These are phyloP conservation scores for Cordyceps tenuipes DNA, from an alignment of 2,329 filamentous ascomycete genomes.

Conservation along the genomic window DNA sequence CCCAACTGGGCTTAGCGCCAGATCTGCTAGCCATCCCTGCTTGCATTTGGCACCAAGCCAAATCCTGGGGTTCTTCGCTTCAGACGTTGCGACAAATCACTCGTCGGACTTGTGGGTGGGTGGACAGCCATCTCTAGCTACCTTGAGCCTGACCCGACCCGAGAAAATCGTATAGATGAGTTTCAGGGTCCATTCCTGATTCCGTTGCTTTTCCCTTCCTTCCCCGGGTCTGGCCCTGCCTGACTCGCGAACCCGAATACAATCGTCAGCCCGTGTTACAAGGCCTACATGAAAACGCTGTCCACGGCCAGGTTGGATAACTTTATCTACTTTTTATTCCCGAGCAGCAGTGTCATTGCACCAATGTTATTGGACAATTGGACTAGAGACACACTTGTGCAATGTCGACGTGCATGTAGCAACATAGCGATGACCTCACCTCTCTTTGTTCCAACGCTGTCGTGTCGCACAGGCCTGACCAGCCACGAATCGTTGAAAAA, in stretches of 20 bases:
- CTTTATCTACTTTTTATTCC: not conserved
- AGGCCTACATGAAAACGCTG: not conserved
- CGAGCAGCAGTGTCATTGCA: not conserved
- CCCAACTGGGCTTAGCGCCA: constrained; percentile 1
- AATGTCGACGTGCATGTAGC: not conserved
- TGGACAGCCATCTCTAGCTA: not conserved
- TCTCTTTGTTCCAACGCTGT: not conserved
- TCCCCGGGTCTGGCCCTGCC: not conserved
- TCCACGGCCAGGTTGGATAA: too few species aligned
- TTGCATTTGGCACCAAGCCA: not conserved
- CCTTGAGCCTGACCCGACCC: not conserved
- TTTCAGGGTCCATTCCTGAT: not conserved
- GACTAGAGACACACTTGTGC: not conserved
- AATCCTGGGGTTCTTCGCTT: not conserved
- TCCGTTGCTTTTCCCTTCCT: not conserved
- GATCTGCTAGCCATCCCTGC: not conserved
- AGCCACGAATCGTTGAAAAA: too few species aligned
- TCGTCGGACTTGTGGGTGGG: not conserved
- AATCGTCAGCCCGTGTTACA: not conserved
- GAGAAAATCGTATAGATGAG: not conserved
- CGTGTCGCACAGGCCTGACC: not conserved
- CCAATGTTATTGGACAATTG: not conserved
- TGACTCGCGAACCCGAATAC: not conserved
- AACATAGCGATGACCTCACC: not conserved
- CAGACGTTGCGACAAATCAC: not conserved